phyloP scores from a whole-genome alignment of 2,329 filamentous ascomycete species.

The Xylaria arbuscula region DNA sequence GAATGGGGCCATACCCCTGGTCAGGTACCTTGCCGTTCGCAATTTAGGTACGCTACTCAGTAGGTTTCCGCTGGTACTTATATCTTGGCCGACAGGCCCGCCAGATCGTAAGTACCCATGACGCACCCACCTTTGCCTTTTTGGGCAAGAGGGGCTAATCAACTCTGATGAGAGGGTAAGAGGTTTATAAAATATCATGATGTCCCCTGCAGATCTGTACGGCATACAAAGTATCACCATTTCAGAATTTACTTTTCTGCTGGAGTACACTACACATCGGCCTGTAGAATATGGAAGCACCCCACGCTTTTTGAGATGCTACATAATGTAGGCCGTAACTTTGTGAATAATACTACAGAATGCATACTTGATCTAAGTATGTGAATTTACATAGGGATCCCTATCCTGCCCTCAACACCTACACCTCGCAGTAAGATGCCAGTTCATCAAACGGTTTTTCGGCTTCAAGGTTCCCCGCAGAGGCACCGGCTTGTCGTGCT shows the following conservation, averaged over 20 bases:
- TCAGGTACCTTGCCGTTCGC: not conserved
- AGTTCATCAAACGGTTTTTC: not conserved
- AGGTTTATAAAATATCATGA: too few relatives aligned
- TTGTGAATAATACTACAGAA: too few relatives aligned
- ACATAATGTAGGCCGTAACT: too few relatives aligned
- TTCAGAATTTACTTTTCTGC: too few relatives aligned
- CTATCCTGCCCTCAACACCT: too few relatives aligned
- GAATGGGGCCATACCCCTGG: not conserved
- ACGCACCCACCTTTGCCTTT: conserved; percentile 11
- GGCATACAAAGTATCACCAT: too few relatives aligned
- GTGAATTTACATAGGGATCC: too few relatives aligned
- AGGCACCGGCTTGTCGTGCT: conserved; percentile 9
- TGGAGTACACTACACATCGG: too few relatives aligned
- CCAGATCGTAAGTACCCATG: conserved; percentile 17
- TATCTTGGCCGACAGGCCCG: conserved; percentile 6
- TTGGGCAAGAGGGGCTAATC: conserved; percentile 24
- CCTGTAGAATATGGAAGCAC: too few relatives aligned
- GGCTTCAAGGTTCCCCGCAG: conserved; percentile 26
- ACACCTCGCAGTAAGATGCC: not conserved
- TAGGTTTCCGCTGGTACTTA: conserved; percentile 15
- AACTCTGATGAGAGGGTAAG: not conserved
- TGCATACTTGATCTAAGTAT: too few relatives aligned
- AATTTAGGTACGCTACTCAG: not conserved
- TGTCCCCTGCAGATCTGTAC: too few relatives aligned
- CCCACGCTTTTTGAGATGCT: too few relatives aligned